A percentile compares a stretch with the other conserved stretches of the same genome.
Evolutionary conservation across 306 rosid genomes (phyloP).

Genomic region (Alnus glutinosa): DNA sequence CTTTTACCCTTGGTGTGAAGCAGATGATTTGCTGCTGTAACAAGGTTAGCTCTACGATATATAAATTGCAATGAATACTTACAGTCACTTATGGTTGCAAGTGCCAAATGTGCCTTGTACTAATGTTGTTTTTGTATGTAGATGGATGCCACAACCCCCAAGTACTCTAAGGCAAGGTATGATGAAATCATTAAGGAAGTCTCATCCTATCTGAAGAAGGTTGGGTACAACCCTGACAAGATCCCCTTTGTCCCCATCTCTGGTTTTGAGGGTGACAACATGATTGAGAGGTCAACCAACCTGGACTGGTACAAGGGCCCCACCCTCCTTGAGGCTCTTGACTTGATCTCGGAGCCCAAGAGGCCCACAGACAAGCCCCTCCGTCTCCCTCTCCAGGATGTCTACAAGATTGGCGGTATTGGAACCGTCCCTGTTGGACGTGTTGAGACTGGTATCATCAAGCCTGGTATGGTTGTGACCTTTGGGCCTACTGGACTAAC

Average conservation of each 20-base stretch:
- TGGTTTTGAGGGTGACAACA: slow-evolving; percentile 42
- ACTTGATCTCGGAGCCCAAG: slow-evolving; percentile 32
- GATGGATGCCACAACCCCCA: slow-evolving; percentile 46
- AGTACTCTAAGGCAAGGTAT: slow-evolving; percentile 37
- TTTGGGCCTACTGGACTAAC: slow-evolving; percentile 22
- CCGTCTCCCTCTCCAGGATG: slow-evolving; percentile 32
- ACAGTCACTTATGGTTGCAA: too few relatives aligned
- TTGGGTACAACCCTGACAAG: slow-evolving; percentile 35
- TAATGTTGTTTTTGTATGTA: background rate
- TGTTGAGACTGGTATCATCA: slow-evolving; percentile 37
- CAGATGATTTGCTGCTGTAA: slow-evolving; percentile 49
- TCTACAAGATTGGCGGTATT: slow-evolving; percentile 41
- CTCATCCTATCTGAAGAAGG: slow-evolving; percentile 34
- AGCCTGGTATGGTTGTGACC: slow-evolving; percentile 31
- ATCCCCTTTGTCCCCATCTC: slow-evolving; percentile 38
- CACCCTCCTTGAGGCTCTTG: slow-evolving; percentile 35
- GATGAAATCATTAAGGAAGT: slow-evolving; percentile 40
- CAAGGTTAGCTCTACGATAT: slow-evolving; percentile 16
- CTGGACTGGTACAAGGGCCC: slow-evolving; percentile 43
- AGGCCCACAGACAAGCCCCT: slow-evolving; percentile 40
- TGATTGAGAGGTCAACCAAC: slow-evolving; percentile 38
- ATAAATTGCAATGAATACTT: too few relatives aligned
- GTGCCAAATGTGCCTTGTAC: too few relatives aligned
- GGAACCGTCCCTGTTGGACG: slow-evolving; percentile 42
- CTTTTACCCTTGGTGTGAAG: slow-evolving; percentile 49